Percentiles rank a stretch among this genome's conserved stretches.
These are phyloP conservation scores for Gossypium laxum DNA, from an alignment of 441 rosid genomes.

Conservation along the genomic window DNA sequence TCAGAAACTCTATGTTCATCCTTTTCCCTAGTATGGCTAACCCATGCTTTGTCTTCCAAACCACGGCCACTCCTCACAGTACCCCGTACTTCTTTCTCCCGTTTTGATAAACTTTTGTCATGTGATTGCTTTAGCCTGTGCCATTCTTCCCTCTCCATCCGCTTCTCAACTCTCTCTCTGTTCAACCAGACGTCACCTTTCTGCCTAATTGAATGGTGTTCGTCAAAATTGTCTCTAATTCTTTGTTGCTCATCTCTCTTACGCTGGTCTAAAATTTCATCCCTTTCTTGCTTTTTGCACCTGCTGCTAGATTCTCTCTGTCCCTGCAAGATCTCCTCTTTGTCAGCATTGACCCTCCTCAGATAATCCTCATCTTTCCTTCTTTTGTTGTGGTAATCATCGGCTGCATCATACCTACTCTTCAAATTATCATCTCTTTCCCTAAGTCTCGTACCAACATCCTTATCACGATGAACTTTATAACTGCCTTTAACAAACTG, in stretches of 20 bases:
- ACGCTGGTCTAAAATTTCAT: conserved; percentile 52
- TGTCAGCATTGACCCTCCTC: conserved; percentile 54
- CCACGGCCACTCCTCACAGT: conserved; percentile 46
- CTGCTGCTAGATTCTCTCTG: conserved; percentile 50
- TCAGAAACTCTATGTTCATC: conserved; percentile 59
- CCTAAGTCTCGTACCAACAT: conserved; percentile 38
- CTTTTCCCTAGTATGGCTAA: conserved; percentile 40
- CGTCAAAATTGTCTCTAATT: conserved; percentile 61
- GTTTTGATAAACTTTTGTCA: conserved; percentile 48
- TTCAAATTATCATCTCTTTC: conserved; percentile 53
- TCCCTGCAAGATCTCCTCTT: conserved; percentile 48
- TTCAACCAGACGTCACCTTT: conserved; percentile 59
- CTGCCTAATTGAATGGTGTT: conserved; percentile 58
- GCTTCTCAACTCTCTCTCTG: conserved; percentile 72
- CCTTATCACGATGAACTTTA: conserved; percentile 49
- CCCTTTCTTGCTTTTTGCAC: conserved; percentile 72
- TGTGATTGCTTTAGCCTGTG: conserved; percentile 45
- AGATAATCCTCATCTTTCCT: conserved; percentile 67
- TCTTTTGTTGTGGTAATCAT: conserved; percentile 63
- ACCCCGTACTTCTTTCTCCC: conserved; percentile 63
- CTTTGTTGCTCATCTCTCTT: conserved; percentile 75
- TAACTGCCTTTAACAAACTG: conserved; percentile 57
- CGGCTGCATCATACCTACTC: conserved; percentile 44
- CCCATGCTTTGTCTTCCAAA: conserved; percentile 65
- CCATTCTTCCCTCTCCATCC: conserved; percentile 58